Conservation (phyloP, 495 filamentous ascomycete species). For the Penicillium paradoxum region DNA sequence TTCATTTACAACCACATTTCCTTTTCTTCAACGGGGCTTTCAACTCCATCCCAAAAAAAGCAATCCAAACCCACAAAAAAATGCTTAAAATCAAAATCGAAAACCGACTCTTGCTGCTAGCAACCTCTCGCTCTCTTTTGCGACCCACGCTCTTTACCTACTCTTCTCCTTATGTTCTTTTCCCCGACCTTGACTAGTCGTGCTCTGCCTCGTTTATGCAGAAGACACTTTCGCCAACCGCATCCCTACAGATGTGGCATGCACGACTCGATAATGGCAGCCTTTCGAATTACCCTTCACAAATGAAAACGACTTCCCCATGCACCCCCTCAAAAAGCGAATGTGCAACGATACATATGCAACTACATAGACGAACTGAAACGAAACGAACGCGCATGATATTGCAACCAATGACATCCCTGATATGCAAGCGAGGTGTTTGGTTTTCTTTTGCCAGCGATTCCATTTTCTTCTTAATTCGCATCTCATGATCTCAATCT, state of each 20-base stretch:
- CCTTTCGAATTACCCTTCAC: constrained; percentile 4
- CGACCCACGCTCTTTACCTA: constrained; percentile 18
- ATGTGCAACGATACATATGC: constrained; percentile 29
- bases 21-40: constrained; percentile 9
- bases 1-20: constrained; percentile 16
- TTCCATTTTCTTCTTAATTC: constrained; percentile 13
- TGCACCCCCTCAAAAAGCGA: constrained; percentile 17
- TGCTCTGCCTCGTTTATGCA: not conserved
- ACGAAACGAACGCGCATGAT: constrained; percentile 29
- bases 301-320: constrained; percentile 7
- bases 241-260: not conserved
- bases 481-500: constrained; percentile 8
- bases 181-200: constrained; percentile 11
- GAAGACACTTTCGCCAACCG: not conserved
- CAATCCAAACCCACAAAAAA: too few species aligned
- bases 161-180: constrained; percentile 15
- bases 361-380: constrained; percentile 28
- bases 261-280: constrained; percentile 2
- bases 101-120: constrained; percentile 3
- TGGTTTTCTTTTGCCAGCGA: constrained; percentile 25
- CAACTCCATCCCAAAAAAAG: not conserved
- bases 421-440: constrained; percentile 30
- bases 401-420: constrained; percentile 23
- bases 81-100: not conserved
- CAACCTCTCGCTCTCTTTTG: constrained; percentile 9